Base-by-base conservation (phyloP, 768 basidiomycete genomes). In the Postia placenta region DNA sequence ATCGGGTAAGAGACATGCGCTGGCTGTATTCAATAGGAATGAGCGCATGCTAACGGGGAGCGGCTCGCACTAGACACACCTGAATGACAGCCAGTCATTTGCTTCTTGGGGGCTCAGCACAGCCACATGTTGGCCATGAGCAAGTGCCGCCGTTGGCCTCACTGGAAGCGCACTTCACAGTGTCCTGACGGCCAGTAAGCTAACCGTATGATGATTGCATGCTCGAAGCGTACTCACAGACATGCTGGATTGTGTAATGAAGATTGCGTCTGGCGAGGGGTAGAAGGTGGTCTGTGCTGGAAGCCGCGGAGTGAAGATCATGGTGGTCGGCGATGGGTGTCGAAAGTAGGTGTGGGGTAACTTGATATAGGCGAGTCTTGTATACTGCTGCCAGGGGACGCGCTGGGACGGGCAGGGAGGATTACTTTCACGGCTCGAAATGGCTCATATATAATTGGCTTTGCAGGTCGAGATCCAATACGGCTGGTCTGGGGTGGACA, bases 91-190 rank as follows among this genome's bases (percentile, higher is more conserved):
- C 39, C 39, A 23, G 35, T 37, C 35, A 44, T 47, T 57, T 49
- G 50, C 67, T 67, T 62, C 66, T 69, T 15, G 70, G 62, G 24
- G 67, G 60, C 24, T 67, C 62, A 54, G 59, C 61, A 55, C 68
- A 66, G 27, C 54, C 56, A 48, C 64, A 66, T 57, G 61, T 59
- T 19, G 64, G 63, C 51, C 63, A 68, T 42, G 54, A 56, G 57
- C 70, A 72, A 45, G 42, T 47, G 22, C 30, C 37, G 42, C 35
- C 42, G 24, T 48, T 35, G 37, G 49, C 42, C 49, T 53, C 44
- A 24, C 46, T 55, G 38, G 47, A 30, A 14, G 43, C 43, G 53
- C 58, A 59, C 44, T 55, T 52, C 11, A 56, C 48, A 39, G 56
- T 44, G 42, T 48, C 48, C 57, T 58, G 26, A n/a, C 23, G 43